Conservation (phyloP, 768 basidiomycete genomes). For the Tylopilus vinaceipallidus region DNA sequence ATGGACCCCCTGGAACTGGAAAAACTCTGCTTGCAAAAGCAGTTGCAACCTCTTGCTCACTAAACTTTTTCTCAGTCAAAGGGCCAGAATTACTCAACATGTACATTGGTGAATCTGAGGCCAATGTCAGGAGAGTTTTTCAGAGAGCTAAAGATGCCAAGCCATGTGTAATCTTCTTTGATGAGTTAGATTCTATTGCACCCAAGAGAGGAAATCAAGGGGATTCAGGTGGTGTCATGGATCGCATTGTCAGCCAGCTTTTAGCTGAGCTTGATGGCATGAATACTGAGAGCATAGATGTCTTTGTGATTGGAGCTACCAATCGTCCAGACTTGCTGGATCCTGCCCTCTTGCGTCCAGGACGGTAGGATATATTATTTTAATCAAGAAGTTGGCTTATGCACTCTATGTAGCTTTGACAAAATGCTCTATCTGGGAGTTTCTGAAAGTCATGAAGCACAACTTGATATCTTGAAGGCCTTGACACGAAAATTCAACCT, state of each 20-base stretch:
- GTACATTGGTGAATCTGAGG: conserved; percentile 98
- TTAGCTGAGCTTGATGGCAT: conserved; percentile 94
- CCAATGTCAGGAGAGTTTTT: conserved; percentile 92
- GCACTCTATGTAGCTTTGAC: conserved; percentile 69
- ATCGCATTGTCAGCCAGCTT: conserved; percentile 93
- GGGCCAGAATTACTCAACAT: conserved; percentile 95
- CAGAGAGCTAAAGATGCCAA: conserved; percentile 88
- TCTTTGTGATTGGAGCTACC: conserved; percentile 95
- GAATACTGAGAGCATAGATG: conserved; percentile 62
- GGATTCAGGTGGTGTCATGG: conserved; percentile 97
- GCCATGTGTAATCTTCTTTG: conserved; percentile 96
- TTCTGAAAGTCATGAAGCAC: conserved; percentile 81
- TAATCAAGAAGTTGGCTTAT: neutral
- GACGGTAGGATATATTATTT: conserved; percentile 50
- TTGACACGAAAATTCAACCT: conserved; percentile 91
- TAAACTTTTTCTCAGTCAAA: conserved; percentile 97
- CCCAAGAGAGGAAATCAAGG: conserved; percentile 94
- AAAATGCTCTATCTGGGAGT: conserved; percentile 94
- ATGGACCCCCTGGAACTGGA: conserved; percentile 94
- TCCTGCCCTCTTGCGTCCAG: conserved; percentile 84
- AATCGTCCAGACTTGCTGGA: conserved; percentile 93
- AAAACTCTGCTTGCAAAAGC: conserved; percentile 96
- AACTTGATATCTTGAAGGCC: conserved; percentile 83
- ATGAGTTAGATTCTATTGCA: conserved; percentile 92
- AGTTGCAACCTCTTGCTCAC: conserved; percentile 90